Base-by-base conservation (phyloP, 2,329 filamentous ascomycete genomes). In the Teratosphaeria zuluensis region DNA sequence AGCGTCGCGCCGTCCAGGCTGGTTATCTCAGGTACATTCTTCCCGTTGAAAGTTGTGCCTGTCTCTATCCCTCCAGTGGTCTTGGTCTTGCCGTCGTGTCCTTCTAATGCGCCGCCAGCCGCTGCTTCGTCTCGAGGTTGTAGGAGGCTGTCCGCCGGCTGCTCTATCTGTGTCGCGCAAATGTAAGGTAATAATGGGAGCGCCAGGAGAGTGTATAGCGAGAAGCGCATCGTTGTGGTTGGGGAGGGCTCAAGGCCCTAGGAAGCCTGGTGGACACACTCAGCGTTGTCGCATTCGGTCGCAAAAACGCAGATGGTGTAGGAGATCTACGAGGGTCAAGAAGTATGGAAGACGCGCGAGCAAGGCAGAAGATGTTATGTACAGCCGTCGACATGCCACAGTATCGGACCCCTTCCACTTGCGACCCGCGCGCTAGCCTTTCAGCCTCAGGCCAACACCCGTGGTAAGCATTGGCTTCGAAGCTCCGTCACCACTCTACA, bases 11-110 rank as follows among this genome's bases (percentile, higher is more conserved):
- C 79, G 2, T 79, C 81, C 61, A 90, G 69, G 67, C 87, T 81
- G 51, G 80, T 73, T 68, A 88, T 74, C 4, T 85, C 83, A 38
- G 87, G 87, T 42, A 90, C 86, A 46, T 77, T 77, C 66, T 86
- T 78, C 62, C 78, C 82, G 68, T 90, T 86, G 76, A 90, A 90
- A 48, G 76, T 76, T 32, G 85, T 88, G 42, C 60, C 65, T 46
- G 63, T 60, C 32, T 56, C 59, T 21, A 61, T 56, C 24, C 61
- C 63, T 46, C 62, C 67, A 21, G 66, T 63, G 48, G 65, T 68
- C 5, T 35, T 73, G 62, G 78, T 74, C 33, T 66, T 68, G 58
- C 75, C 73, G 9, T 75, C 72, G 42, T 74, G 75, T 9, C 62
- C 63, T 42, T 63, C 63, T 51, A 63, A 54, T 14, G 55, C 55